Base-by-base conservation (phyloP, 1,139 yeast genomes). In the Barnettozyma hawaiiensis region DNA sequence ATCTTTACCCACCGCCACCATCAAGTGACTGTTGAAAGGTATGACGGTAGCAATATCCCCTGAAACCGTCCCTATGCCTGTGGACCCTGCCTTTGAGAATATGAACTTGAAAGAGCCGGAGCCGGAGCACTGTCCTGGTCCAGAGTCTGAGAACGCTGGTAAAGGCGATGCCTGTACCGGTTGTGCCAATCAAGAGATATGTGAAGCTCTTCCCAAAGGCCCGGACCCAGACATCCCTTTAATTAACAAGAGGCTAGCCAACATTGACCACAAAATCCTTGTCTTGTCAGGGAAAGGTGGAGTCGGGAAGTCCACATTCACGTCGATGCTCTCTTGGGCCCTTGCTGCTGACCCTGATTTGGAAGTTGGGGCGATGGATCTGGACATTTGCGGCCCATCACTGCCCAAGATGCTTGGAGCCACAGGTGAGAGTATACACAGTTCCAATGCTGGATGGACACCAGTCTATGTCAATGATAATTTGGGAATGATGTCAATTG, bases 41-140 rank as follows among this genome's bases (percentile, higher is more conserved):
- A 31, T 31, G 33, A 19, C 33, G 11, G 33, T 18, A 4, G 44
- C 53, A 7, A 44, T 47, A 21, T 48, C 53, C 29, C 47, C 54
- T 3, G 41, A 31, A 21, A 35, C 39, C 1, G 37, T 35, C 19
- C 20, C 53, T 50, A 18, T 39, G 47, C 20, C 53, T 50, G 16
- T 39, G 47, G 35, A 50, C 43, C 2, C 43, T 45, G 29, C 47
- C 44, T n/a, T 52, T 29, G 54, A 48, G 11, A 52, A 47, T 22
- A 47, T 47, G 27, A 48, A 53, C 37, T 44, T 56, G 31, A 59
- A 64, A 31, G 65, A 60, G 15, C 82, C 85, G 2, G 89, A 84
- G 56, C 96, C 97, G 2, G 97, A 89, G 58, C 97, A 92, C 64
- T 92, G 99, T 68, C 98, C 98, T 0, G 99, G 98, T 0, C 96